Base-by-base conservation (phyloP, 106 monocot species). In the Dendrobium catenatum region DNA sequence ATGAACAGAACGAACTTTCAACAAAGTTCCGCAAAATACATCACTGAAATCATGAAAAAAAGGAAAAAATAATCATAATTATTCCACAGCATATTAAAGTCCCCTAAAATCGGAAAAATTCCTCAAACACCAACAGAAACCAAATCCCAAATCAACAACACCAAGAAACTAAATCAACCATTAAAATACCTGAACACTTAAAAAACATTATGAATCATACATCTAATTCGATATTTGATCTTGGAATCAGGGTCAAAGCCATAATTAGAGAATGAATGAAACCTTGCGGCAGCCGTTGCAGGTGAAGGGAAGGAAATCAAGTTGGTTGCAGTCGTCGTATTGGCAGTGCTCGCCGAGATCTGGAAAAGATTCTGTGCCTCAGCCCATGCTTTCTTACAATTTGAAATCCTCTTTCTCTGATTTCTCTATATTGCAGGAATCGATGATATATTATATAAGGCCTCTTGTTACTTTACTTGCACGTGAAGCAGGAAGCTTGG, bases 301-400 rank as follows among this genome's bases (percentile, higher is more conserved):
- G 41, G 78, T 84, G 89, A 98, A 98, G 46, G 97, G 97, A 22
- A 98, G 83, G 82, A 98, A 98, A 84, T 98, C 97, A 26, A 98
- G 88, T 75, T 92, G 94, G 26, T 87, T 86, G 90, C 94, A 98
- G 42, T 84, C 89, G 0, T 90, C 90, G 11, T 81, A 74, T 20
- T 91, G 73, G 94, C 97, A 98, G 83, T 98, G 97, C 72, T 77
- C 76, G 11, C 97, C 97, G 40, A 98, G 75, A 80, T 94, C 90
- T 2, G 89, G 92, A 68, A 98, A 98, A 29, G 89, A 88, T 78
- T 92, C 92, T 6, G 97, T 98, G n/a, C 96, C 96, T 78, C 88
- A 85, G 49, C 83, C 82, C 82, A 85, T 91, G 6, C 9, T 17
- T 27, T 7, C 22, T 44, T 33, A 4, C 43, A 20, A 42, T 74